Conservation (phyloP, 2,329 filamentous ascomycete species). For the Sphaerulina vaccinii region DNA sequence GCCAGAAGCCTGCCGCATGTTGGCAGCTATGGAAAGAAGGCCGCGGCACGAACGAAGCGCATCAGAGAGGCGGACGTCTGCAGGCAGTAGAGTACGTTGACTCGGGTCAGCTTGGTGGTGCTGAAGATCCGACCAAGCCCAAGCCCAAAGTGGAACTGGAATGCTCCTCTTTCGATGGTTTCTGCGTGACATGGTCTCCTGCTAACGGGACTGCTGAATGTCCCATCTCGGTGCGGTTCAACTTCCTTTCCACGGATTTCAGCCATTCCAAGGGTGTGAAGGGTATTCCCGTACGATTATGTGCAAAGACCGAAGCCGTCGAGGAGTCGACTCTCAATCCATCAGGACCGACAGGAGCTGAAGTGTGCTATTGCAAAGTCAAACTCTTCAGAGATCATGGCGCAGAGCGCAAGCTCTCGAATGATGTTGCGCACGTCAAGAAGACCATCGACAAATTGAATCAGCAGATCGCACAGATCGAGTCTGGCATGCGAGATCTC, state of each 20-base stretch:
- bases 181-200: conserved; percentile 75
- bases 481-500: conserved; percentile 59
- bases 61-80: conserved; percentile 86
- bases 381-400: conserved; percentile 96
- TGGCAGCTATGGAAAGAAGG: conserved; percentile 97
- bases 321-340: conserved; percentile 27
- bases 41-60: conserved; percentile 89
- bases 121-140: conserved; percentile 48
- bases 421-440: conserved; percentile 91
- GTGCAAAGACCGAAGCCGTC: conserved; percentile 81
- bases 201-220: conserved; percentile 75
- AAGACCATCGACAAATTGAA: conserved; percentile 96
- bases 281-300: conserved; percentile 89
- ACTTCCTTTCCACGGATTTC: conserved; percentile 97
- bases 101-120: conserved; percentile 55
- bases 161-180: conserved; percentile 82
- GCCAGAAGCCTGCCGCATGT: conserved; percentile 75
- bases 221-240: conserved; percentile 88
- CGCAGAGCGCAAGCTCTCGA: conserved; percentile 89
- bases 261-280: conserved; percentile 99
- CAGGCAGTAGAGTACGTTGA: conserved; percentile 94
- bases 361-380: conserved; percentile 93
- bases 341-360: conserved; percentile 45
- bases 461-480: conserved; percentile 80
- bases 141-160: conserved; percentile 52